phyloP scores from a whole-genome alignment of 2,329 filamentous ascomycete species.

The Cladobotryum protrusum region DNA sequence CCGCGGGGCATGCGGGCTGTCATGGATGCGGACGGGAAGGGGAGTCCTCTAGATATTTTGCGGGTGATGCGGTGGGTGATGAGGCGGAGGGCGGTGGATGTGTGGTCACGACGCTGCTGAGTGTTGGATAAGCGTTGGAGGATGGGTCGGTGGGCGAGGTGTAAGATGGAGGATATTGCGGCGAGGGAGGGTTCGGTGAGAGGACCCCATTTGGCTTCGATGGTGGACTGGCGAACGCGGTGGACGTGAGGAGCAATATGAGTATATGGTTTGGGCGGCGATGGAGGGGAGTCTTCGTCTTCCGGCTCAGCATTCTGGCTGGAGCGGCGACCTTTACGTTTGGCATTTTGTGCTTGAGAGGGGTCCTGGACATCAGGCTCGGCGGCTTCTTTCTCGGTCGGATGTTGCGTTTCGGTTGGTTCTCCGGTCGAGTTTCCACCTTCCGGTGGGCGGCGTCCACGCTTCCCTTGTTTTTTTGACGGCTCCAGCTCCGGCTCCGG shows the following conservation, averaged over 20 bases:
- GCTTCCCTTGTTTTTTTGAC: neutral
- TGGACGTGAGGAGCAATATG: constrained; percentile 46
- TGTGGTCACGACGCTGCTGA: constrained; percentile 44
- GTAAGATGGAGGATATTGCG: constrained; percentile 50
- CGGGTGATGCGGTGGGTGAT: constrained; percentile 50
- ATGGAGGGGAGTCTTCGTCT: constrained; percentile 17
- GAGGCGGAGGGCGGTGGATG: constrained; percentile 48
- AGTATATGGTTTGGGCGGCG: constrained; percentile 36
- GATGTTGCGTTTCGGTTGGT: neutral
- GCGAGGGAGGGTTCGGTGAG: constrained; percentile 49
- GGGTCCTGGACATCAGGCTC: neutral
- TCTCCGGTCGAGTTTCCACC: neutral
- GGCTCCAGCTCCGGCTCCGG: neutral
- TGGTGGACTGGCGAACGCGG: constrained; percentile 54
- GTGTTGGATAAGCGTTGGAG: constrained; percentile 49
- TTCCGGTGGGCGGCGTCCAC: constrained; percentile 5
- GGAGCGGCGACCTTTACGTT: constrained; percentile 13
- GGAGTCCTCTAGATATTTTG: constrained; percentile 54
- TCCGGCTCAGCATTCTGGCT: constrained; percentile 13
- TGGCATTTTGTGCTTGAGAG: neutral
- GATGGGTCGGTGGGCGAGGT: constrained; percentile 55
- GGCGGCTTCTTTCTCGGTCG: neutral
- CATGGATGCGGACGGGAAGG: constrained; percentile 54
- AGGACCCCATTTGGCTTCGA: constrained; percentile 62
- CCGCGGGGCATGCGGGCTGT: constrained; percentile 16